phyloP scores from a whole-genome alignment of 75 land plant genomes.

The Cunninghamia lanceolata region DNA sequence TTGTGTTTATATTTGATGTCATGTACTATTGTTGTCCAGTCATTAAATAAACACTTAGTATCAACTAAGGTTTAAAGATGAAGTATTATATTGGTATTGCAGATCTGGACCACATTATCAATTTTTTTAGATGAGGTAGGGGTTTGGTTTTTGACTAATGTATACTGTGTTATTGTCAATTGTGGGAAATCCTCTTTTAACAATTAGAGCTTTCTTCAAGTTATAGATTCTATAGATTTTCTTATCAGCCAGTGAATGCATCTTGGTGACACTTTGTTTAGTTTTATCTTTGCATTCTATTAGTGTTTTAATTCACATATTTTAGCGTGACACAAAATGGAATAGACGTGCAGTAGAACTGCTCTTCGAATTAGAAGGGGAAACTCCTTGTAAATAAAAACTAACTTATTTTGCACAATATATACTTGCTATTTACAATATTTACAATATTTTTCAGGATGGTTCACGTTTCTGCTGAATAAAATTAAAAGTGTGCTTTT shows the following conservation, averaged over 20 bases:
- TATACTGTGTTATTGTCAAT: background rate
- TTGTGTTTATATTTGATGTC: background rate
- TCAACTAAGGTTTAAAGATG: background rate
- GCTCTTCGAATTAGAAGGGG: no score
- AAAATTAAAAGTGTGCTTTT: no score
- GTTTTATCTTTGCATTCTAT: background rate
- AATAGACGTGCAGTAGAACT: no score
- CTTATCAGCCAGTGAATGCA: background rate
- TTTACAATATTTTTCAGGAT: no score
- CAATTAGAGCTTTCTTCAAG: background rate
- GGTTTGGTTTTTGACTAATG: background rate
- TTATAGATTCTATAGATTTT: background rate
- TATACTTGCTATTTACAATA: no score
- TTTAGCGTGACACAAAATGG: no score
- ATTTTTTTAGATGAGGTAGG: background rate
- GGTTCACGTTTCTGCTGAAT: no score
- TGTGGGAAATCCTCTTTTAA: background rate
- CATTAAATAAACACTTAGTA: background rate
- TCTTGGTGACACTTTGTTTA: background rate
- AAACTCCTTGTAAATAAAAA: no score
- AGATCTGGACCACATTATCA: background rate
- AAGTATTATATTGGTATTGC: background rate
- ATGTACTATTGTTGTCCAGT: background rate
- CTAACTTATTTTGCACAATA: no score
- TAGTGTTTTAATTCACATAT: no score